A percentile compares a stretch with the other conserved stretches of the same genome.
Evolutionary conservation across 108 stramenopile genomes (phyloP).

Genomic region (Schizochytrium sp.): DNA sequence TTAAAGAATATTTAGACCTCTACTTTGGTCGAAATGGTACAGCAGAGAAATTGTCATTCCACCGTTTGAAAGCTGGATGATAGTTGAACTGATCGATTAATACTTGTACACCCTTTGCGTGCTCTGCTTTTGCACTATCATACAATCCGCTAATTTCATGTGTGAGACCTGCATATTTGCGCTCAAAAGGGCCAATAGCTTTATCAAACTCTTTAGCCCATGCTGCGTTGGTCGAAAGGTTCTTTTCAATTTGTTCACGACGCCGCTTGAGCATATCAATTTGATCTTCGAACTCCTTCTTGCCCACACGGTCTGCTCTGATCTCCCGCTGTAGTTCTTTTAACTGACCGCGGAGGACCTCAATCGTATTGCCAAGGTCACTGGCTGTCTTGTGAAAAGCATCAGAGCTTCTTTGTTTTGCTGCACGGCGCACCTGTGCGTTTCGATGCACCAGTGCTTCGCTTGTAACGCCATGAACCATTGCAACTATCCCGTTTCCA

Average conservation of each 20-base stretch:
- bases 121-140: constrained; percentile 40
- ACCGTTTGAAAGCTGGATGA: constrained; percentile 58
- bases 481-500: neutral
- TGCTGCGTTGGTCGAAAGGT: constrained; percentile 19
- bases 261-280: constrained; percentile 12
- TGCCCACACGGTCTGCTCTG: constrained; percentile 53
- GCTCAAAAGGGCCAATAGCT: constrained; percentile 43
- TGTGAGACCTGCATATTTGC: constrained; percentile 12
- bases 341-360: constrained; percentile 44
- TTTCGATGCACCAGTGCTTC: neutral
- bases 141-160: constrained; percentile 46
- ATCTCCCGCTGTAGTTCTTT: constrained; percentile 55
- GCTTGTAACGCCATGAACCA: neutral
- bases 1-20: neutral
- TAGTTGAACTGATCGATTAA: constrained; percentile 50
- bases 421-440: neutral
- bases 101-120: constrained; percentile 50
- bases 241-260: constrained; percentile 23
- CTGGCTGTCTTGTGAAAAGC: constrained; percentile 58
- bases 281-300: constrained; percentile 54
- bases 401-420: constrained; percentile 7
- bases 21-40: constrained; percentile 55
- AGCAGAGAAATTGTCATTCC: constrained; percentile 40
- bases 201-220: constrained; percentile 38
- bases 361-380: constrained; percentile 41